phyloP scores from a whole-genome alignment of 805 yeast species.

The Sungouiozyma ichnusensis region DNA sequence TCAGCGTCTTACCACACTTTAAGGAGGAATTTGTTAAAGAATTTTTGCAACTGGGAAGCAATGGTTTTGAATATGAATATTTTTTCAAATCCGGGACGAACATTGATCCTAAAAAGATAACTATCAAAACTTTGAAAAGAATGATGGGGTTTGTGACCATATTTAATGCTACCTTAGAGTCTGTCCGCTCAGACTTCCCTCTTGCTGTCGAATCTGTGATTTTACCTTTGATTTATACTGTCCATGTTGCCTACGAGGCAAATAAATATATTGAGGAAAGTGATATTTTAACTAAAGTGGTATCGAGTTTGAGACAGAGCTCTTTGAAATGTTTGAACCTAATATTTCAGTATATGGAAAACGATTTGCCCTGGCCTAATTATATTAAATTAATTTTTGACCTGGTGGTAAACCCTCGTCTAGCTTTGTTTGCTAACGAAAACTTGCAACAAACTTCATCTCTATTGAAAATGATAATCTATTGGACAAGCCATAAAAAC shows the following conservation, averaged over 20 bases:
- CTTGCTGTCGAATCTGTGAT: slow-evolving; percentile 41
- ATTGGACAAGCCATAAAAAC: slow-evolving; percentile 41
- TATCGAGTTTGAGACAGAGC: slow-evolving; percentile 50
- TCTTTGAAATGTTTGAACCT: slow-evolving; percentile 56
- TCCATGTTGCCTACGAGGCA: slow-evolving; percentile 26
- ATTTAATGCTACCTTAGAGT: slow-evolving; percentile 17
- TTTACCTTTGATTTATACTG: slow-evolving; percentile 46
- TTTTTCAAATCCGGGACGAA: slow-evolving; percentile 22
- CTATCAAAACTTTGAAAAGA: slow-evolving; percentile 34
- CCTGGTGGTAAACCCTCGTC: slow-evolving; percentile 51
- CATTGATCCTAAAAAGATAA: slow-evolving; percentile 19
- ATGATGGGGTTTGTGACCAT: slow-evolving; percentile 54
- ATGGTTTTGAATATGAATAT: slow-evolving; percentile 36
- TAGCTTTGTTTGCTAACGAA: slow-evolving; percentile 57
- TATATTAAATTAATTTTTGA: slow-evolving; percentile 42
- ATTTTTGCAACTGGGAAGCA: slow-evolving; percentile 55
- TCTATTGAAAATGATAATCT: slow-evolving; percentile 50
- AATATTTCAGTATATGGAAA: slow-evolving; percentile 45
- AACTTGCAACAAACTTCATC: slow-evolving; percentile 81
- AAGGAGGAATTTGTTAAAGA: slow-evolving; percentile 39
- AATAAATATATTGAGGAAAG: slow-evolving; percentile 13
- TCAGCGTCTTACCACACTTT: slow-evolving; percentile 51
- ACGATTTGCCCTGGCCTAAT: slow-evolving; percentile 44
- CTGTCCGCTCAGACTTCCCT: slow-evolving; percentile 49
- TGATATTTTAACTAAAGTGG: slow-evolving; percentile 32